Base-by-base conservation (phyloP, 768 basidiomycete species). In the Tulasnella sp. region DNA sequence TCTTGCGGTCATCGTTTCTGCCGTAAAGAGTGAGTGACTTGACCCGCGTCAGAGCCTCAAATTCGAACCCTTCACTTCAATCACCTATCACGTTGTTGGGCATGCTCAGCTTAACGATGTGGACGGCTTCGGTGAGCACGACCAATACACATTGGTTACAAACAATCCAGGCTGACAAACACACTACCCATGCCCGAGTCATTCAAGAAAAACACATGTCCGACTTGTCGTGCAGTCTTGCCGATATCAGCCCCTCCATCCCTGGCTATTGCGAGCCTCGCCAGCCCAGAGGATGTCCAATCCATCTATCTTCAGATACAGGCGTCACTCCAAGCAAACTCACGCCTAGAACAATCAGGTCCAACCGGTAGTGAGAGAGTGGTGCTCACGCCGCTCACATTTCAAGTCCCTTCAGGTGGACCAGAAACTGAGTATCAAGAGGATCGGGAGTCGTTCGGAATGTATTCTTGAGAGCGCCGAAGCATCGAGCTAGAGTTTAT, bases 1-100 rank as follows among this genome's bases (percentile, higher is more conserved):
- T 81, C 68, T 1, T 76, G 74, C 60, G 68, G 70, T 2, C 87
- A 91, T 48, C 59, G 27, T n/a, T 90, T 89, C 66, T 90, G 87
- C 68, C 77, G 85, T 64, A 81, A 80, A 73, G 87, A 90, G 87
- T 89, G 67, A 70, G 71, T 71, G 68, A 65, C 5, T 17, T 31
- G n/a, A 11, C 19, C 63, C 43, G 51, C 12, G 30, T 2, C 38
- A 17, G 48, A 59, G 44, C 43, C 55, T 19, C 53, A 49, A 59
- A 50, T 30, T n/a, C 42, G 43, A 57, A 44, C 41, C 57, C 30
- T 7, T 38, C 25, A 59, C 10, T 19, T 31, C 11, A 10, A 31
- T 24, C 11, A 7, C 46, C 8, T n/a, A 30, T 41, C 17, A 7
- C 11, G 22, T 11, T 7, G 31, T 15, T 38, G 7, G 34, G 15